Evolutionary conservation across 2,329 filamentous ascomycete genomes (phyloP).

Genomic region (Fusarium sp.): DNA sequence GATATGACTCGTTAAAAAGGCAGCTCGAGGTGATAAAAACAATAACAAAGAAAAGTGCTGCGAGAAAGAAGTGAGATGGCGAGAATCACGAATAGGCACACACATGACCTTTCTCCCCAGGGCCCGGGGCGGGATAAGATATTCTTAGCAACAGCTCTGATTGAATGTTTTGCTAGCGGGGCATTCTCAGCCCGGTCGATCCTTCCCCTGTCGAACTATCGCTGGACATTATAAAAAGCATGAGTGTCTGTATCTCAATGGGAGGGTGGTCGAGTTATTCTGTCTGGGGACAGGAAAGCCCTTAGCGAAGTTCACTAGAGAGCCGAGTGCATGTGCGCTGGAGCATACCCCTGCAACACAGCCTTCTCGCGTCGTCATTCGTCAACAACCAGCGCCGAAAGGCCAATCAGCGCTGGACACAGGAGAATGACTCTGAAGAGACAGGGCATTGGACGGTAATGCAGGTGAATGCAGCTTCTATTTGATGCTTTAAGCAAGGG

Average conservation of each 20-base stretch:
- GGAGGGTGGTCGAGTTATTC: background rate
- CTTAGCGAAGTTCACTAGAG: constrained; percentile 29
- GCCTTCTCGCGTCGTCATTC: constrained; percentile 35
- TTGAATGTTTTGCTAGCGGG: constrained; percentile 26
- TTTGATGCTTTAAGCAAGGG: constrained; percentile 9
- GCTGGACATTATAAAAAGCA: background rate
- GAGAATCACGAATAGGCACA: constrained; percentile 31
- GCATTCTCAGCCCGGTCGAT: constrained; percentile 32
- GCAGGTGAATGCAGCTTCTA: constrained; percentile 21
- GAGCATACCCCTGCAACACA: constrained; percentile 19
- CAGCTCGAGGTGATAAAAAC: constrained; percentile 1
- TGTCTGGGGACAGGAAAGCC: background rate
- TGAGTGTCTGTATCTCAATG: accelerated
- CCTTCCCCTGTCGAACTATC: constrained; percentile 34
- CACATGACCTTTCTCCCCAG: constrained; percentile 31
- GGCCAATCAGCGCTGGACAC: constrained; percentile 27
- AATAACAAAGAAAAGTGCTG: constrained; percentile 14
- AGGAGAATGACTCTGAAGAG: constrained; percentile 24
- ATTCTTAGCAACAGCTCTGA: constrained; percentile 42
- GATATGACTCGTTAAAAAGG: background rate
- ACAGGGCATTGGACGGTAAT: constrained; percentile 22
- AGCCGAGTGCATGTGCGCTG: constrained; percentile 22
- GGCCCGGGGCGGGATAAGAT: constrained; percentile 28
- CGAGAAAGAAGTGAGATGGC: constrained; percentile 11
- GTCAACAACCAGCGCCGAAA: background rate